Evolutionary conservation across 192 early-diverging fungal genomes (phyloP).

Genomic region (Mortierella alpina): DNA sequence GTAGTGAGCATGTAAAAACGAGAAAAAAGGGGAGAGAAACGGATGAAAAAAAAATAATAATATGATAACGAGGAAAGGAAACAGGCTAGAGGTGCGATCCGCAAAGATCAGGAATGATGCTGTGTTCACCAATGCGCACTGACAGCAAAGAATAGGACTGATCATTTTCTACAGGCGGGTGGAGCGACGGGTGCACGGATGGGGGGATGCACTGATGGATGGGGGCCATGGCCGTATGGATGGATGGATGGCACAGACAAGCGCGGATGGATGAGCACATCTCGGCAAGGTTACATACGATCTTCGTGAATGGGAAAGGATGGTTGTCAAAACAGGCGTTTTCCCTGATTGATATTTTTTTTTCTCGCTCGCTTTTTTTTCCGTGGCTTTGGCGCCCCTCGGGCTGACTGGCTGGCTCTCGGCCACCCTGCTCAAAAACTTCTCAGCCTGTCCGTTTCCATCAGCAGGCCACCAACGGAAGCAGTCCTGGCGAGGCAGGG

Average conservation of each 20-base stretch:
- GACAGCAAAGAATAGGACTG: conserved; percentile 19
- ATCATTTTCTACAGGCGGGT: neutral
- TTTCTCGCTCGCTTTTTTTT: neutral
- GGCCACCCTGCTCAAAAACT: neutral
- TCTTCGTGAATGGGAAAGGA: conserved; percentile 47
- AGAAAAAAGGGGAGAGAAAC: neutral
- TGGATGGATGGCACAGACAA: conserved; percentile 11
- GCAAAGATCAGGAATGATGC: neutral
- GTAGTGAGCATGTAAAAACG: neutral
- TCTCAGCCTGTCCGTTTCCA: too few relatives aligned
- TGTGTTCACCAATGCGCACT: conserved; percentile 29
- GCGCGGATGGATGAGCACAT: too few relatives aligned
- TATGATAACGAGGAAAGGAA: neutral
- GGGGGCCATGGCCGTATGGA: neutral
- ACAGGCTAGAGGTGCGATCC: neutral
- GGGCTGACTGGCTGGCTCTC: neutral
- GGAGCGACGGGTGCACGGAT: conserved; percentile 2
- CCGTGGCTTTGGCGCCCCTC: neutral
- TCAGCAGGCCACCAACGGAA: too few relatives aligned
- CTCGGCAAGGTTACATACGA: conserved; percentile 22
- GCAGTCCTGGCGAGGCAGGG: too few relatives aligned
- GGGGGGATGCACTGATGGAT: neutral
- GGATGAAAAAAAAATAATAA: neutral
- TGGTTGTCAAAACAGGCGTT: conserved; percentile 9
- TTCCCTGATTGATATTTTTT: neutral